Conservation (phyloP, 352 stramenopile species). For the Globisporangium okanoganense region DNA sequence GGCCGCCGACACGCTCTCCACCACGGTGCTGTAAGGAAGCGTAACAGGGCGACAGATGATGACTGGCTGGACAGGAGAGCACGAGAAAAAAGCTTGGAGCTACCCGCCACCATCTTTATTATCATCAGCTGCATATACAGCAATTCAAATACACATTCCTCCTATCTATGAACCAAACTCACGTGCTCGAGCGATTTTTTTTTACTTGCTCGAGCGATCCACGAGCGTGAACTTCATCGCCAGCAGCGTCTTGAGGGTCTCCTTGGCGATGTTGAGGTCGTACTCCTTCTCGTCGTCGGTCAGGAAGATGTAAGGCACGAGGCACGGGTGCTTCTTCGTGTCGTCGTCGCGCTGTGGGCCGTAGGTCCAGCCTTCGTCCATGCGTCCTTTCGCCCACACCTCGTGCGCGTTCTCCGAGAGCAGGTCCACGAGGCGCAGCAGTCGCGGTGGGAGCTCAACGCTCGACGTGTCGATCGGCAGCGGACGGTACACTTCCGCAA, state of each 20-base stretch:
- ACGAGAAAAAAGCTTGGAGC: neutral
- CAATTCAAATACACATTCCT: neutral
- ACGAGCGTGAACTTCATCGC: constrained; percentile 85
- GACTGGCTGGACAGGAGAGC: neutral
- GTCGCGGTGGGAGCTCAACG: constrained; percentile 54
- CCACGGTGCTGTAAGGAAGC: constrained; percentile 31
- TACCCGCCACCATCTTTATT: neutral
- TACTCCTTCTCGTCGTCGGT: constrained; percentile 88
- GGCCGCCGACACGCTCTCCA: constrained; percentile 65
- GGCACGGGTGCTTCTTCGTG: constrained; percentile 78
- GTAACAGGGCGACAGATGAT: neutral
- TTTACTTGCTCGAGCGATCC: constrained; percentile 64
- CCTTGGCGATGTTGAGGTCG: constrained; percentile 84
- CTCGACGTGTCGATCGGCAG: constrained; percentile 74
- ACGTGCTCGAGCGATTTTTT: too few species aligned
- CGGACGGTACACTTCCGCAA: constrained; percentile 60
- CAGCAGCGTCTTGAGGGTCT: constrained; percentile 86
- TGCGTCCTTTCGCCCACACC: constrained; percentile 82
- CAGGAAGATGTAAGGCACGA: constrained; percentile 88
- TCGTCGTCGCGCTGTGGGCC: constrained; percentile 72
- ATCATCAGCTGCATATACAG: constrained; percentile 1
- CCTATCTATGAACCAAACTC: neutral
- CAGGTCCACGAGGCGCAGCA: constrained; percentile 76
- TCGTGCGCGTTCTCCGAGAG: constrained; percentile 85
- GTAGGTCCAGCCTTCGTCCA: constrained; percentile 88